Percentiles rank a stretch among this genome's conserved stretches.
Evolutionary conservation across 495 filamentous ascomycete genomes (phyloP).

Genomic region (Aspergillus carlsbadensis): DNA sequence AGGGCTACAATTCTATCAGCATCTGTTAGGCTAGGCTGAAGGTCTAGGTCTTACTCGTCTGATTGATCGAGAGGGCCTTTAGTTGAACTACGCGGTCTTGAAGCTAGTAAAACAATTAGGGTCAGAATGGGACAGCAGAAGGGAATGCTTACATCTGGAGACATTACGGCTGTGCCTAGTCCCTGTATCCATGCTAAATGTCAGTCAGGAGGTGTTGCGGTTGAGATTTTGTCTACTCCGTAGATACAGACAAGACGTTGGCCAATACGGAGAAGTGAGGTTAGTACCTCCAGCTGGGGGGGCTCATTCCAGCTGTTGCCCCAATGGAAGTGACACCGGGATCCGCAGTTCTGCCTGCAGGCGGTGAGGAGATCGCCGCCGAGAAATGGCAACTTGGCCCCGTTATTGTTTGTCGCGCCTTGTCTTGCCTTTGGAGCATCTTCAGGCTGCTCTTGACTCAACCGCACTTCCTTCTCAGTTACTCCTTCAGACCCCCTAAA

Average conservation of each 20-base stretch:
- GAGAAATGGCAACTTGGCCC: conserved; percentile 26
- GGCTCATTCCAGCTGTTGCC: background rate
- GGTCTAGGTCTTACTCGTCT: conserved; percentile 42
- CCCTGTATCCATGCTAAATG: conserved; percentile 26
- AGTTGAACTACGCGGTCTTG: conserved; percentile 50
- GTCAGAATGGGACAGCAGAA: background rate
- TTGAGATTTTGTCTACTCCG: no score
- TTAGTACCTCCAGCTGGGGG: background rate
- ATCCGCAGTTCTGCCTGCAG: conserved; percentile 20
- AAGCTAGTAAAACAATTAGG: conserved; percentile 33
- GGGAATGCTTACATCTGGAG: conserved; percentile 37
- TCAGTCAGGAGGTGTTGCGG: no score
- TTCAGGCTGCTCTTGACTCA: conserved; percentile 1
- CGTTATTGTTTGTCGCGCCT: conserved; percentile 18
- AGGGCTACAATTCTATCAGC: conserved; percentile 29
- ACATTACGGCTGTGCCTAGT: conserved; percentile 35
- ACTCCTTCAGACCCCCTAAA: background rate
- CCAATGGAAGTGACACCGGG: background rate
- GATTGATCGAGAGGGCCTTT: conserved; percentile 50
- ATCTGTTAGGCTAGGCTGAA: background rate
- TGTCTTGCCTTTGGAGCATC: conserved; percentile 9
- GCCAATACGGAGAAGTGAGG: background rate
- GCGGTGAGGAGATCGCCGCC: conserved; percentile 26
- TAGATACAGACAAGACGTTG: background rate
- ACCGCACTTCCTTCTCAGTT: background rate